Percentiles rank a stretch among this genome's conserved stretches.
Evolutionary conservation across 345 rosid genomes (phyloP).

Genomic region (Linum lewisii): DNA sequence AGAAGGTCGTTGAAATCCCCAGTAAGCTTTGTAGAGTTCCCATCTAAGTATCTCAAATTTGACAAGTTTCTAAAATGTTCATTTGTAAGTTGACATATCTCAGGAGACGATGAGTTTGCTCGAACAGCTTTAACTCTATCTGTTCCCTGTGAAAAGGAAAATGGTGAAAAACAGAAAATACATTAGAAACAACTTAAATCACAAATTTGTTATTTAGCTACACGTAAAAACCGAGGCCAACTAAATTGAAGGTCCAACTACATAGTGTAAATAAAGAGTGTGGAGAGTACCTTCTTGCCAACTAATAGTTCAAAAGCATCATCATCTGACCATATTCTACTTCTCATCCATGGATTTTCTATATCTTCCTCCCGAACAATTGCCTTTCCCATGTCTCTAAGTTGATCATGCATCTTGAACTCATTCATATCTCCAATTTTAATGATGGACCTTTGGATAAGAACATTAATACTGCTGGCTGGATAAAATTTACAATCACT

Average conservation of each 20-base stretch:
- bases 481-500: neutral
- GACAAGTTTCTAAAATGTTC: neutral
- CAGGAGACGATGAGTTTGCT: neutral
- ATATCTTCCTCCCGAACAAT: neutral
- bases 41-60: neutral
- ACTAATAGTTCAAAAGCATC: neutral
- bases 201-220: too few relatives aligned
- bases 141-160: neutral
- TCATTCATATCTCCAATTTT: neutral
- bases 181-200: too few relatives aligned
- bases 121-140: neutral
- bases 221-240: neutral
- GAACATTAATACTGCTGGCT: neutral
- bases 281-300: neutral
- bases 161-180: neutral
- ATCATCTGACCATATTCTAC: neutral
- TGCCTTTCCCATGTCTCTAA: neutral
- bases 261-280: neutral
- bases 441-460: neutral
- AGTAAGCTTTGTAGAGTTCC: neutral
- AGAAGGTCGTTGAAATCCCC: neutral
- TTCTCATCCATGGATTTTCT: neutral
- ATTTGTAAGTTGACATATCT: neutral
- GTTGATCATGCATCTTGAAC: neutral
- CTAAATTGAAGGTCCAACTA: neutral